Percentiles rank a stretch among this genome's conserved stretches.
Evolutionary conservation across 2,329 filamentous ascomycete species (phyloP).

Genomic region (Lachnellula suecica): DNA sequence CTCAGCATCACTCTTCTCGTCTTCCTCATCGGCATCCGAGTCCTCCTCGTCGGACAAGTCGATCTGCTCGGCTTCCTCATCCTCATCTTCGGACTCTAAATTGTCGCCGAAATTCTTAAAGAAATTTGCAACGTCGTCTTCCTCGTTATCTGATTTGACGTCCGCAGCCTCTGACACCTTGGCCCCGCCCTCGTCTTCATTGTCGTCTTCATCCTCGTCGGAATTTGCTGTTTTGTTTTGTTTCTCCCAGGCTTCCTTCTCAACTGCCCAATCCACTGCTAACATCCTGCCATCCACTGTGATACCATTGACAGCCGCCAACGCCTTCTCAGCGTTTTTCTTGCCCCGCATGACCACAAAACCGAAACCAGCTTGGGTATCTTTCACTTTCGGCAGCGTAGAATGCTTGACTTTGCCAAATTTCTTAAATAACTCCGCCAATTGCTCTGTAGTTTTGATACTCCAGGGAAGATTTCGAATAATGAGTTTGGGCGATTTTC

Average conservation of each 20-base stretch:
- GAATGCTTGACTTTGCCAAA: conserved; percentile 91
- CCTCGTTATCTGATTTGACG: conserved; percentile 31
- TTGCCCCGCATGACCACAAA: conserved; percentile 86
- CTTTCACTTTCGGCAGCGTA: conserved; percentile 75
- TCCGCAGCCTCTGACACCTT: conserved; percentile 29
- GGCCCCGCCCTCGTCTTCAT: conserved; percentile 32
- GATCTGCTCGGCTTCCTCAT: conserved; percentile 15
- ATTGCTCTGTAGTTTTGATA: conserved; percentile 81
- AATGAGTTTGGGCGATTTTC: conserved; percentile 73
- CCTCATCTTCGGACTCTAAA: conserved; percentile 37
- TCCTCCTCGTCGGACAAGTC: conserved; percentile 34
- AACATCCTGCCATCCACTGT: conserved; percentile 83
- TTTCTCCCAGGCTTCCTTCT: conserved; percentile 82
- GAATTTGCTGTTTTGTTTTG: conserved; percentile 47
- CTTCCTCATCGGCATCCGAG: conserved; percentile 35
- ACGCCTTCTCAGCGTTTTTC: conserved; percentile 88
- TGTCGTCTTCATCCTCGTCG: conserved; percentile 37
- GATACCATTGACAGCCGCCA: conserved; percentile 85
- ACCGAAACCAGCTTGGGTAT: conserved; percentile 78
- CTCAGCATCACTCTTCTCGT: conserved; percentile 41
- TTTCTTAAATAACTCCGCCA: conserved; percentile 76
- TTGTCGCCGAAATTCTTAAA: conserved; percentile 33
- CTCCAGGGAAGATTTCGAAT: conserved; percentile 96
- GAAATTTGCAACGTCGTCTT: conserved; percentile 38
- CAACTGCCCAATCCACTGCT: conserved; percentile 96